Evolutionary conservation across 805 yeast genomes (phyloP), one percentile per base, ranked within the genome.

Genomic region (Komagataella pastoris): DNA sequence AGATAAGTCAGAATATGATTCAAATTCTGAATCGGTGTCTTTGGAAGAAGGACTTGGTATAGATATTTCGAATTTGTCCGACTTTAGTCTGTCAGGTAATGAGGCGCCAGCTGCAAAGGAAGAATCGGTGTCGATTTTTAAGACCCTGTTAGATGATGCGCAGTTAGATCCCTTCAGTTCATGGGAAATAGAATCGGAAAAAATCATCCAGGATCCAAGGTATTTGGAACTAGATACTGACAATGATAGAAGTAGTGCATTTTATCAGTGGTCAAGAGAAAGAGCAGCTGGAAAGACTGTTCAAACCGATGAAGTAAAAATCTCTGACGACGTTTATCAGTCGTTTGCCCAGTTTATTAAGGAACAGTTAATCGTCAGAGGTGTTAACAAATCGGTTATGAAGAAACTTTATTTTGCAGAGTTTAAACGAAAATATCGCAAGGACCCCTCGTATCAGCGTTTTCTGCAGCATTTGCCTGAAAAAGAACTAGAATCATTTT

Each of bases 351-450:
- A 51, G 48, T 53, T 52, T 52, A 51, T 51, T 46, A 30, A 14
- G 14, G 40, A 30, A 30, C 7, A 30, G 40, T 21, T 47, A 12
- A 49, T 23, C 52, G 18, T 53, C 46, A 49, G 52, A 51, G 30
- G 36, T 17, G 24, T 52, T 18, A 17, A 6, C 3, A 56, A 55
- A 40, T 8, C 49, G 3, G 56, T 55, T 6, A 58, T 56, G 5
- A 17, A n/a, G 17, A 46, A 46, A n/a, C 47, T 46, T 36, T 61
- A 56, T 52, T 65, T 57, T 53, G 58, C 62, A 10, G 68, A 65
- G 23, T 60, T 64, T 52, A 62, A 60, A 51, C 50, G 65, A 7
- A 55, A 56, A 46, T 55, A 49, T 50, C 54, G 56, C 24, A 48
- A 43, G 7, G 46, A 50, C 40, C 50, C 55, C 3, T 52, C n/a